Conservation (phyloP, 2,329 filamentous ascomycete genomes). For the Talaromyces sp. region DNA sequence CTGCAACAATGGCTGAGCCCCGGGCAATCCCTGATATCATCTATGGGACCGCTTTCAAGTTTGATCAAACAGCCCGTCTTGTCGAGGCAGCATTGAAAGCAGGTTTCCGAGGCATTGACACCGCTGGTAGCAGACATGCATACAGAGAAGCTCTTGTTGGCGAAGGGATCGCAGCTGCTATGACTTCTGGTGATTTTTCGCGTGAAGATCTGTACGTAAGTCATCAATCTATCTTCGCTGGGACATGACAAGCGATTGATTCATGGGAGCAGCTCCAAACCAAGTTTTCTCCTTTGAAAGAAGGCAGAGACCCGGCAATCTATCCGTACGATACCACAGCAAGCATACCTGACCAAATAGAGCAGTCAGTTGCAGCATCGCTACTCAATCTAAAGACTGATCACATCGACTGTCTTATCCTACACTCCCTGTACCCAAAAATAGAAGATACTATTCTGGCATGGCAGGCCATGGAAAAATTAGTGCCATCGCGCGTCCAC, state of each 20-base stretch:
- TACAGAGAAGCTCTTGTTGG: constrained; percentile 11
- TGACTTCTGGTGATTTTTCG: not conserved
- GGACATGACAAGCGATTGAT: not conserved
- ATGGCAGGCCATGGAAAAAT: constrained; percentile 7
- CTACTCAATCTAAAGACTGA: constrained; percentile 1
- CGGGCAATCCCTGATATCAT: not conserved
- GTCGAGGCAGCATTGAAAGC: constrained; percentile 3
- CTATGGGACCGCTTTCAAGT: constrained; percentile 14
- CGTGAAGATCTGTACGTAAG: constrained; percentile 5
- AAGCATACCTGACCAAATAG: constrained; percentile 3
- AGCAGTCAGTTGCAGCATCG: constrained; percentile 4
- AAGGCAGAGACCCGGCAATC: not conserved
- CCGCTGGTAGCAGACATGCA: constrained; percentile 1
- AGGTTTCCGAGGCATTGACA: constrained; percentile 13
- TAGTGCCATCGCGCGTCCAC: not conserved
- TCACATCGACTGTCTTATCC: constrained; percentile 9
- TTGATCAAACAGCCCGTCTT: constrained; percentile 1
- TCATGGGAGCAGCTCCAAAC: constrained; percentile 4
- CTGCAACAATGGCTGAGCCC: not conserved
- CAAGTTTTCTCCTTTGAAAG: constrained; percentile 9
- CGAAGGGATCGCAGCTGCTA: constrained; percentile 2
- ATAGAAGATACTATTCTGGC: constrained; percentile 5
- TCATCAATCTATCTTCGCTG: not conserved
- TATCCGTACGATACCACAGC: constrained; percentile 4
- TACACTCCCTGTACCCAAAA: constrained; percentile 2